Evolutionary conservation across 768 basidiomycete species (phyloP), one percentile per base, ranked within the genome.

Genomic region (Crepidotus variabilis): DNA sequence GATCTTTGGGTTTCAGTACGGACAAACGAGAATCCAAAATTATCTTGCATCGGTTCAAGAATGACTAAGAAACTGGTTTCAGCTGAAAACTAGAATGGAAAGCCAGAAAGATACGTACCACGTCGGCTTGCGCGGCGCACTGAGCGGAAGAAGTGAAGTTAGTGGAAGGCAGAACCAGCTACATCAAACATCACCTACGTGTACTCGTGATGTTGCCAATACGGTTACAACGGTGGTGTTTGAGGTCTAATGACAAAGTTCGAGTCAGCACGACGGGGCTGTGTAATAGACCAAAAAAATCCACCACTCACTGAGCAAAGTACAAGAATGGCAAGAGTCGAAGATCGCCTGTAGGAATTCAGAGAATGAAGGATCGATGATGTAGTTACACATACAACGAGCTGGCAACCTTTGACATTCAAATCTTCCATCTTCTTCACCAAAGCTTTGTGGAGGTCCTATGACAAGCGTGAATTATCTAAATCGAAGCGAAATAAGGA

Each of bases 291-390:
- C n/a, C n/a, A 22, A 22, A 52, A 10, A 6, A 11, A 9, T 13
- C n/a, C 1, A 35, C 8, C 7, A 53, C 62, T 23, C 28, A 63
- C 60, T 57, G 2, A 63, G 47, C 9, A 63, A 43, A 0, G 62
- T 60, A 1, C 62, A 57, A 0, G 60, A 63, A 35, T 57, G 53
- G 16, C 62, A 60, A 2, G 60, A 47, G 23, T 60, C 60, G 14
- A 60, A 54, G 6, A 60, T 34, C 14, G 60, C 56, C 53, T 60
- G 13, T 1, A 21, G 33, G 35, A 6, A 14, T 16, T 11, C 3
- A 23, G 33, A n/a, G 20, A 45, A 51, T 16, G 48, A 50, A 2
- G 6, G 16, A 22, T n/a, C 18, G 10, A 47, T 1, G 9, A 8
- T 22, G 24, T 4, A 55, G 6, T n/a, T 20, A 7, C 32, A 36